Conservation (phyloP, 768 basidiomycete genomes). For the Panellus pusillus region DNA sequence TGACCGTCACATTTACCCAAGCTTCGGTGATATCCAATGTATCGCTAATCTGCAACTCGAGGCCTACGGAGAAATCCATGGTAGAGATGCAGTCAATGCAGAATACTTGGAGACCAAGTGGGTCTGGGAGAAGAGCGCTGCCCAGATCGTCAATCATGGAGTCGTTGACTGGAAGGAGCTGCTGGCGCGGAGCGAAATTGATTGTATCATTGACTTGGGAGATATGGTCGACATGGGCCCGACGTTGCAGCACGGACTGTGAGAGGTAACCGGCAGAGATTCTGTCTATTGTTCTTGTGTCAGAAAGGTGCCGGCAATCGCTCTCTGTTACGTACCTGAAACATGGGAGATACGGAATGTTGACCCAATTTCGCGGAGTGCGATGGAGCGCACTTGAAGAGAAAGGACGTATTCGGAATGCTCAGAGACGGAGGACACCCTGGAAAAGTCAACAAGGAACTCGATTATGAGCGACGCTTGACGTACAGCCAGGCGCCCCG, state of each 20-base stretch:
- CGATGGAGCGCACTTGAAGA: constrained; percentile 1
- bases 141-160: neutral
- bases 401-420: neutral
- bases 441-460: neutral
- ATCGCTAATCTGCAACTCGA: constrained; percentile 3
- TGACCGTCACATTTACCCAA: constrained; percentile 8
- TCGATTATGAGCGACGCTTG: neutral
- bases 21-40: neutral
- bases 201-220: neutral
- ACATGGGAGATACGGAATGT: constrained; percentile 8
- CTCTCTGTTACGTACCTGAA: neutral
- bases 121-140: neutral
- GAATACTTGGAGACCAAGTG: constrained; percentile 10
- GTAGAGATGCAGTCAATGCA: constrained; percentile 14
- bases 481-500: constrained; percentile 14
- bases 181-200: constrained; percentile 11
- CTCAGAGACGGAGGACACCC: neutral
- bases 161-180: constrained; percentile 6
- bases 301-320: neutral
- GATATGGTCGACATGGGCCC: constrained; percentile 1
- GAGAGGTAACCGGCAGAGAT: neutral
- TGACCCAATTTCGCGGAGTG: constrained; percentile 1
- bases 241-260: neutral
- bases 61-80: constrained; percentile 6
- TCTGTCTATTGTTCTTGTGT: neutral